These are phyloP conservation scores for Gossypium ekmanianum DNA, from an alignment of 345 rosid genomes.

Conservation along the genomic window DNA sequence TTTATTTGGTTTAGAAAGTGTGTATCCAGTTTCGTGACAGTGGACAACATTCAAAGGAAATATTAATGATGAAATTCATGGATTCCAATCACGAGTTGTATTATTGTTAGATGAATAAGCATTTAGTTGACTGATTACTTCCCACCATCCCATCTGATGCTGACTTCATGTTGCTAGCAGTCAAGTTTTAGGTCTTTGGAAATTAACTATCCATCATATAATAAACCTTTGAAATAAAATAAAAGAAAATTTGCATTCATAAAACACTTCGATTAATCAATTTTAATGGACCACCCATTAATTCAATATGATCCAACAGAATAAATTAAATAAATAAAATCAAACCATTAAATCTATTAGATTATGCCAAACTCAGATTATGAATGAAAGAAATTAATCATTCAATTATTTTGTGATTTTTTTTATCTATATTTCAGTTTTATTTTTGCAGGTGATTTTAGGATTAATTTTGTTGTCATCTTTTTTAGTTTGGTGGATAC, in stretches of 20 bases:
- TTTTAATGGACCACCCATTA: slow-evolving; percentile 7
- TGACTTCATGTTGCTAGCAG: slow-evolving; percentile 17
- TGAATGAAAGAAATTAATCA: too few species aligned
- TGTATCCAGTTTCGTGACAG: not conserved
- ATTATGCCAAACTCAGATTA: too few species aligned
- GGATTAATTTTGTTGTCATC: too few species aligned
- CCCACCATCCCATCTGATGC: slow-evolving; percentile 28
- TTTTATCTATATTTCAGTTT: too few species aligned
- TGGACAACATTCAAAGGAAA: slow-evolving; percentile 14
- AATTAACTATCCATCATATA: not conserved
- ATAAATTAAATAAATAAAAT: too few species aligned
- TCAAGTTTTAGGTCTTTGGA: not conserved
- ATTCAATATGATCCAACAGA: too few species aligned
- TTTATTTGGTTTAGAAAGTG: too few species aligned
- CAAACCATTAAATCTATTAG: too few species aligned
- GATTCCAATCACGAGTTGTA: slow-evolving; percentile 5
- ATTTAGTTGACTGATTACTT: slow-evolving; percentile 7
- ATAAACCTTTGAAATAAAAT: not conserved
- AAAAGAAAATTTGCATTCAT: slow-evolving; percentile 10
- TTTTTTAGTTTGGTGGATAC: too few species aligned
- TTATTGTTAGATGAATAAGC: slow-evolving; percentile 9
- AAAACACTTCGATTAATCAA: slow-evolving; percentile 31
- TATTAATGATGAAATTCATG: not conserved
- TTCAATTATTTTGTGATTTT: too few species aligned
- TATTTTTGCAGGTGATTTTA: too few species aligned